Percentiles rank a stretch among this genome's conserved stretches.
Conservation (phyloP, 202 grass and related monocot species). For the Setaria italica region DNA sequence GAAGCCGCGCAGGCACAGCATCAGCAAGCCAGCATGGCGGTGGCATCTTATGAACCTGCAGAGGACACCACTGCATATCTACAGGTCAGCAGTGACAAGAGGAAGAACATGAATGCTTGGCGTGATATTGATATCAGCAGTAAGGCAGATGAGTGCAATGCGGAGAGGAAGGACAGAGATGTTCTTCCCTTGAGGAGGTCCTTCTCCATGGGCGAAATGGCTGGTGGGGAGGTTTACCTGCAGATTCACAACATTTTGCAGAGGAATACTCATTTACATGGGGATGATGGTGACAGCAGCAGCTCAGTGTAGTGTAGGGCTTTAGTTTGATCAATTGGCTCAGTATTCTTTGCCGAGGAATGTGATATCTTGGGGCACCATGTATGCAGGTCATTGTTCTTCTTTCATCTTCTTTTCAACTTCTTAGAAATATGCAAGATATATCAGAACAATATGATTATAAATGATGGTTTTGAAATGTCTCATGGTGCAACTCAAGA, state of each 20-base stretch:
- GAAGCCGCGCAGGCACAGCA: not conserved
- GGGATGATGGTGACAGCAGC: conserved; percentile 21
- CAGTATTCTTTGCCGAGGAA: not conserved
- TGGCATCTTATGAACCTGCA: not conserved
- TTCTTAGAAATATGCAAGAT: conserved; percentile 16
- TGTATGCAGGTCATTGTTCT: not conserved
- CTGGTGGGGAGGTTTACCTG: conserved; percentile 48
- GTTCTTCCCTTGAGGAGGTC: conserved; percentile 60
- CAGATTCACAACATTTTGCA: conserved; percentile 61
- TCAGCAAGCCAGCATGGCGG: not conserved
- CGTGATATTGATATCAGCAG: conserved; percentile 36
- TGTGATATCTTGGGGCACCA: not conserved
- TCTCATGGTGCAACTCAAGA: conserved; percentile 2
- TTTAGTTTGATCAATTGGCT: conserved; percentile 6
- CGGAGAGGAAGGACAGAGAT: conserved; percentile 26
- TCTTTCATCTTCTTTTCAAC: not conserved
- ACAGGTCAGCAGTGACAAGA: conserved; percentile 1
- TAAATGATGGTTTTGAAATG: not conserved
- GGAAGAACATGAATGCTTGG: conserved; percentile 28
- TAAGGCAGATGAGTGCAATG: conserved; percentile 59
- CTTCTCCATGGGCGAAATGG: conserved; percentile 56
- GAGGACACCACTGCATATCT: not conserved
- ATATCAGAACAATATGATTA: not conserved
- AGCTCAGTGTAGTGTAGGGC: not conserved
- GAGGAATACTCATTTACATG: conserved; percentile 39